Evolutionary conservation across 75 land plant genomes (phyloP).

Genomic region (Cryptomeria japonica): DNA sequence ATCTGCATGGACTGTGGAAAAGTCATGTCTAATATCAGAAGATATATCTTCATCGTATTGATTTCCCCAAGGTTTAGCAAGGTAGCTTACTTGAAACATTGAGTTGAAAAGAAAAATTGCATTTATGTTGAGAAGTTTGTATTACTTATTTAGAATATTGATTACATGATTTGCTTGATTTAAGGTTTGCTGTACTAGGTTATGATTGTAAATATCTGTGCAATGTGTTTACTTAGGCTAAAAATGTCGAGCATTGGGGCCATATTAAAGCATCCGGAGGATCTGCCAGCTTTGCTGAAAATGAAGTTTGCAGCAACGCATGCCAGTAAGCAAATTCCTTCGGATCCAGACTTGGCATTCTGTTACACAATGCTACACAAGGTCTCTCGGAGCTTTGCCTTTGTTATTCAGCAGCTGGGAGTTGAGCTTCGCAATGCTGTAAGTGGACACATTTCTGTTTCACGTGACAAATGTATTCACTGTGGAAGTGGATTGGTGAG

Average conservation of each 20-base stretch:
- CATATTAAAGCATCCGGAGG: conserved; percentile 80
- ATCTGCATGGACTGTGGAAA: no score
- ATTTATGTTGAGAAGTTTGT: no score
- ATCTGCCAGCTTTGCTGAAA: conserved; percentile 66
- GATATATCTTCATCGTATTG: no score
- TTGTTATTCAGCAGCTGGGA: conserved; percentile 91
- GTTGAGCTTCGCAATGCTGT: conserved; percentile 85
- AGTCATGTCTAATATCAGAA: no score
- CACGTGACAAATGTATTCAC: background rate
- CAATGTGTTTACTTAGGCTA: background rate
- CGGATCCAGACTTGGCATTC: conserved; percentile 79
- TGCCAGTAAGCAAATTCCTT: conserved; percentile 67
- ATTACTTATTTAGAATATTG: no score
- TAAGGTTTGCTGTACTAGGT: no score
- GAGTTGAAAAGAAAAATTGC: no score
- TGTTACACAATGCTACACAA: conserved; percentile 76
- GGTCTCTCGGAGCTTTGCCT: conserved; percentile 90
- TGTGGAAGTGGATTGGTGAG: no score
- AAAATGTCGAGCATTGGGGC: conserved; percentile 67
- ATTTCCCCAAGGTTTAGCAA: no score
- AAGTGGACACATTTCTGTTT: conserved; percentile 13
- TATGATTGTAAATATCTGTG: no score
- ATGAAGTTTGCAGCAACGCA: conserved; percentile 60
- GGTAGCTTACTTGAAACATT: no score
- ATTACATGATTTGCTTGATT: no score